phyloP scores from a whole-genome alignment of 1,284 basidiomycete species.

The Boletus smithii region DNA sequence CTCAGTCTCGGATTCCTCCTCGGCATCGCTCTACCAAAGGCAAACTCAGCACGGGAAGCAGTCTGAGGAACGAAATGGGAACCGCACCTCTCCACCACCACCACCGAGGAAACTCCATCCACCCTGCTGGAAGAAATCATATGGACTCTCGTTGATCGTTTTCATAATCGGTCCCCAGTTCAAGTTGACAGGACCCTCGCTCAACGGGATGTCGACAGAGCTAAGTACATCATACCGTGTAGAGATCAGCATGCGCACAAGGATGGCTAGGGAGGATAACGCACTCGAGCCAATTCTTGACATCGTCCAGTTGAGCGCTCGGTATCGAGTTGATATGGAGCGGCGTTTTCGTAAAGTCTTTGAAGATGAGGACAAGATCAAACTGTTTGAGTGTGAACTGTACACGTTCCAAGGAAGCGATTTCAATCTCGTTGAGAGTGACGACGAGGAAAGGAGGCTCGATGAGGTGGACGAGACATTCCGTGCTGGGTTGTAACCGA shows the following conservation, averaged over 20 bases:
- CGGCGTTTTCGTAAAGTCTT: constrained; percentile 90
- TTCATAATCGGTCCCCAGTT: constrained; percentile 99
- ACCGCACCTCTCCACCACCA: constrained; percentile 60
- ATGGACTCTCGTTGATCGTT: constrained; percentile 92
- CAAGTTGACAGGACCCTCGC: constrained; percentile 95
- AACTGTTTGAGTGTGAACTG: constrained; percentile 97
- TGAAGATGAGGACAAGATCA: constrained; percentile 95
- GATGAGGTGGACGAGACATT: constrained; percentile 93
- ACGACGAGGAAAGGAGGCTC: constrained; percentile 97
- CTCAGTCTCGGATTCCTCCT: constrained; percentile 68
- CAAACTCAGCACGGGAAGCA: not conserved
- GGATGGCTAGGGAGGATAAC: constrained; percentile 33
- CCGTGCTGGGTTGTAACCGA: constrained; percentile 92
- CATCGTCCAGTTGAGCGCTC: constrained; percentile 86
- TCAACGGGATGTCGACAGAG: constrained; percentile 94
- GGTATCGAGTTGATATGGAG: constrained; percentile 96
- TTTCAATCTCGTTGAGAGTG: constrained; percentile 92
- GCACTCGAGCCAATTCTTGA: constrained; percentile 98
- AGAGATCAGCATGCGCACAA: constrained; percentile 10
- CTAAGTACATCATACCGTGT: too few relatives aligned
- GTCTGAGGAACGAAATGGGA: constrained; percentile 6
- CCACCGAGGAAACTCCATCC: constrained; percentile 97
- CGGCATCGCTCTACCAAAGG: constrained; percentile 56
- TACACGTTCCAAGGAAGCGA: constrained; percentile 95
- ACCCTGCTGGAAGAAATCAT: constrained; percentile 93